phyloP scores from a whole-genome alignment of 495 filamentous ascomycete genomes.

The Aspergillus nanangensis region DNA sequence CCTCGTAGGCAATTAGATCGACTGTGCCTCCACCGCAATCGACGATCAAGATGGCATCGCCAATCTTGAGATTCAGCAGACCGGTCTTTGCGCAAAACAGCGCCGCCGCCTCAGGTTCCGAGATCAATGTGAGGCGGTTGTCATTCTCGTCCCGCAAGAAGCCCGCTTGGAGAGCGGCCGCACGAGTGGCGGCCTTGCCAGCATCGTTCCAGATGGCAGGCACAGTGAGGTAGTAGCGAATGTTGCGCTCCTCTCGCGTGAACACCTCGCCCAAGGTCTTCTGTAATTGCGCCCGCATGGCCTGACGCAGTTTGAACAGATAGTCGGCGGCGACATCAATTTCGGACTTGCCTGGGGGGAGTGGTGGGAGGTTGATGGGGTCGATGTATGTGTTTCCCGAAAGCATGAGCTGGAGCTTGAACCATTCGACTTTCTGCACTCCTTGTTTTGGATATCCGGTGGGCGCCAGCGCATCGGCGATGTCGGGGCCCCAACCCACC shows the following conservation, averaged over 20 bases:
- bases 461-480: conserved; percentile 71
- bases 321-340: conserved; percentile 79
- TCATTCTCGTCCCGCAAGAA: conserved; percentile 75
- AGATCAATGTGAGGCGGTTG: conserved; percentile 68
- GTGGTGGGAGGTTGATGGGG: conserved; percentile 73
- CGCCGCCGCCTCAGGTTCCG: conserved; percentile 73
- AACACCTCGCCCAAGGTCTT: conserved; percentile 75
- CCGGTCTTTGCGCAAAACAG: conserved; percentile 79
- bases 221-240: conserved; percentile 71
- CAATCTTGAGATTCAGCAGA: conserved; percentile 68
- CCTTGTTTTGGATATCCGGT: conserved; percentile 76
- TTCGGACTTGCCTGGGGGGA: conserved; percentile 73
- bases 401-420: conserved; percentile 78
- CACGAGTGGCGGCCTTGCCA: conserved; percentile 71
- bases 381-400: conserved; percentile 80
- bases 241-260: conserved; percentile 74
- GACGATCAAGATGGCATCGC: conserved; percentile 73
- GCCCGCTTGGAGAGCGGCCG: conserved; percentile 72
- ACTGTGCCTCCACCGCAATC: conserved; percentile 79
- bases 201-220: conserved; percentile 82
- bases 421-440: conserved; percentile 82
- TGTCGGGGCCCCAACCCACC: conserved; percentile 77
- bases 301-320: conserved; percentile 73
- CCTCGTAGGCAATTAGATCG: conserved; percentile 77
- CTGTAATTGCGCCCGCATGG: conserved; percentile 70